These are phyloP conservation scores for Gynostemma pentaphyllum DNA, from an alignment of 306 rosid genomes.

Conservation along the genomic window DNA sequence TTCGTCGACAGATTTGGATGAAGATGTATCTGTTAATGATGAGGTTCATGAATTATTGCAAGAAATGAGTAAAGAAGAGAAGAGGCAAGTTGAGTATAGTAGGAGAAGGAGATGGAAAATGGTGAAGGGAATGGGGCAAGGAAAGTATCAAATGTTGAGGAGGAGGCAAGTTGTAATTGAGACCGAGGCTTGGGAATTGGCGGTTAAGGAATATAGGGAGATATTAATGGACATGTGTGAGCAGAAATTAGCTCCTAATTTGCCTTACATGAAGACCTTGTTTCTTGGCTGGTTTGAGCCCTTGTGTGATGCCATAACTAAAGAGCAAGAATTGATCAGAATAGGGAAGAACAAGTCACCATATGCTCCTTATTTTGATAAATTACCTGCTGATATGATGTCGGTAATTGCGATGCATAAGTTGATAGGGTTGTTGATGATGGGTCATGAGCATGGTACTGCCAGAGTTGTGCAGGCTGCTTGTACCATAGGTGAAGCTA, in stretches of 20 bases:
- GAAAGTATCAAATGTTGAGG: constrained; percentile 33
- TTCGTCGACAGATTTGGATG: constrained; percentile 60
- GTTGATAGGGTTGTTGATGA: constrained; percentile 75
- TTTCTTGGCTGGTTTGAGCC: constrained; percentile 99
- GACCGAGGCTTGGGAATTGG: constrained; percentile 82
- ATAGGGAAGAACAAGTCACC: constrained; percentile 28
- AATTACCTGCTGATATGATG: constrained; percentile 79
- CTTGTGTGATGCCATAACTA: constrained; percentile 44
- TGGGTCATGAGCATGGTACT: constrained; percentile 38
- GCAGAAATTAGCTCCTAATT: constrained; percentile 77
- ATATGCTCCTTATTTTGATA: constrained; percentile 47
- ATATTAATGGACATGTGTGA: constrained; percentile 85
- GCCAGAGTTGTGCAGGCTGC: constrained; percentile 58
- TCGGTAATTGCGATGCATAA: constrained; percentile 88
- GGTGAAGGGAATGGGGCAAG: constrained; percentile 28
- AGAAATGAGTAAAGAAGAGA: constrained; percentile 41
- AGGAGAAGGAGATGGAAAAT: constrained; percentile 17
- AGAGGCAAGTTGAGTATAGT: constrained; percentile 12
- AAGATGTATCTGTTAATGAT: constrained; percentile 35
- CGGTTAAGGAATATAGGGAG: constrained; percentile 68
- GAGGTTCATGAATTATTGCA: constrained; percentile 39
- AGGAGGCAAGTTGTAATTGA: constrained; percentile 74
- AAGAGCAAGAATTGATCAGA: constrained; percentile 48
- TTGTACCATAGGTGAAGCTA: constrained; percentile 65
- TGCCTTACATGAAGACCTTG: constrained; percentile 78